These are phyloP conservation scores for Dillenia turbinata DNA, from an alignment of 164 flowering plant species.

Conservation along the genomic window DNA sequence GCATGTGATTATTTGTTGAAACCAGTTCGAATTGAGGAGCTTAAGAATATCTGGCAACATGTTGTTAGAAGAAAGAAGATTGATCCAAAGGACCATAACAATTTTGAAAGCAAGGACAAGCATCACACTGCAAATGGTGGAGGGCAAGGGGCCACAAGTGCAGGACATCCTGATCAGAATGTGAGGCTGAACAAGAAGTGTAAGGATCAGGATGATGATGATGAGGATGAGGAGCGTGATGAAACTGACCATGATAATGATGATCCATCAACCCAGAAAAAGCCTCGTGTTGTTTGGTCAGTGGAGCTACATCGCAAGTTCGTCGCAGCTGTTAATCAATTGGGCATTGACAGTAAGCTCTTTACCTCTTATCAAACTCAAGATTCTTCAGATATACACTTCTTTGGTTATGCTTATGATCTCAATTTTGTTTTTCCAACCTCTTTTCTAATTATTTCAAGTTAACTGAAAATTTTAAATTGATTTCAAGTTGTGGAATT, in stretches of 20 bases:
- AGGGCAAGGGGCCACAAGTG: conserved; percentile 17
- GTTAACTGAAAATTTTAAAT: too few species aligned
- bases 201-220: conserved; percentile 66
- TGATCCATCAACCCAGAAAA: conserved; percentile 67
- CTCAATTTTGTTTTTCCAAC: neutral
- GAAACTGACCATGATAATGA: conserved; percentile 51
- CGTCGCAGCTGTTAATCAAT: conserved; percentile 78
- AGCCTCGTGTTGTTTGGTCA: conserved; percentile 90
- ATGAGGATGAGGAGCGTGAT: conserved; percentile 60
- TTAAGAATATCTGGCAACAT: conserved; percentile 60
- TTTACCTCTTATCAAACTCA: neutral
- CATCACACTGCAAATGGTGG: conserved; percentile 24
- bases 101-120: conserved; percentile 25
- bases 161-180: conserved; percentile 32
- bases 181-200: conserved; percentile 52
- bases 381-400: too few species aligned
- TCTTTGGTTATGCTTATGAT: neutral
- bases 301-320: conserved; percentile 80
- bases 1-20: conserved; percentile 57
- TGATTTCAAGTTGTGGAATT: too few species aligned
- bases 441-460: neutral
- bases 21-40: conserved; percentile 49
- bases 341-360: conserved; percentile 81
- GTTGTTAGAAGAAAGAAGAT: conserved; percentile 43
- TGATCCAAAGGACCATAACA: conserved; percentile 33